Base-by-base conservation (phyloP, 1,139 yeast species). In the Saccharomyces hybrid region DNA sequence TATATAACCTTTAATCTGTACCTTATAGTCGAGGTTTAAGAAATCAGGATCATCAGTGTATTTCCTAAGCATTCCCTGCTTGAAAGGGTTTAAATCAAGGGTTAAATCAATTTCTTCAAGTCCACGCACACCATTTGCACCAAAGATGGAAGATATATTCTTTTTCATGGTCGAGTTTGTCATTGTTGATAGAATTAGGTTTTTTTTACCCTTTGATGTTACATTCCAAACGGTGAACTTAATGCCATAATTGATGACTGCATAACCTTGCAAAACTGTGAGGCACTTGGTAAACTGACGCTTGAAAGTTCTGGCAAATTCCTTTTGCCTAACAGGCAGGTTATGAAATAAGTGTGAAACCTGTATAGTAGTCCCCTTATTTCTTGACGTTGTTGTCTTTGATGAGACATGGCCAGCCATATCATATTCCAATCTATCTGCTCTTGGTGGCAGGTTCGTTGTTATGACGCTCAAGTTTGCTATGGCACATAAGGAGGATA, bases 261-360 rank as follows among this genome's bases (percentile, higher is more conserved):
- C 78, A 71, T 90, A 88, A 49, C 82, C 79, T 60, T 85, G 93
- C 2, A 95, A 63, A 47, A 86, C 66, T 0, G 73, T 69, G 2
- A 91, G 63, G 19, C 89, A 77, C 62, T 83, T 86, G 51, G 81
- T 75, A 69, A 85, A 89, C 65, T 91, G 97, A 55, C 83, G 77
- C 64, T 82, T 88, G 46, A 75, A 67, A 62, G 86, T 86, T 67
- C 83, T 87, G 23, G 75, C 76, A 54, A 91, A 78, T 59, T 88
- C 91, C 64, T 84, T 85, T 52, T 78, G 74, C 60, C 96, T 73
- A 2, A 88, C 96, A 0, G 96, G 96, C 54, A 88, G 69, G 54
- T 74, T 76, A n/a, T 75, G 70, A 63, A 88, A 88, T 11, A 88
- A 60, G 34, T 81, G 76, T 1, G 76, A 64, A 5, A 88, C 72